A percentile compares a stretch with the other conserved stretches of the same genome.
Conservation (phyloP, 805 yeast genomes). For the Kodamaea restingae region DNA sequence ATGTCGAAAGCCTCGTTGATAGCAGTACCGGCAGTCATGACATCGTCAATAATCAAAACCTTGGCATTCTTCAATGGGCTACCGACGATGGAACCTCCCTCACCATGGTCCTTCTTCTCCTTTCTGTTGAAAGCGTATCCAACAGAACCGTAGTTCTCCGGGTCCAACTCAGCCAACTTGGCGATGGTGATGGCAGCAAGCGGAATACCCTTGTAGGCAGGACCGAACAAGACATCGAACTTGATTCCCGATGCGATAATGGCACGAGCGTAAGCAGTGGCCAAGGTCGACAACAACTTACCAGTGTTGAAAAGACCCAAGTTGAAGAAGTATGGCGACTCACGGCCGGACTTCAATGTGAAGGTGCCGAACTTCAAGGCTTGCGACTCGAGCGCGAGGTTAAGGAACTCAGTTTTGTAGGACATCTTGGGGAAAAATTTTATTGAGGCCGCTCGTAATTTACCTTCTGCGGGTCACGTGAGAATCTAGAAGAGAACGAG, state of each 20-base stretch:
- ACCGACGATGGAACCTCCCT: conserved; percentile 95
- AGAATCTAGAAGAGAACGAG: background rate
- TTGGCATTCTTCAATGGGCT: conserved; percentile 65
- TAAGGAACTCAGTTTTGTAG: conserved; percentile 66
- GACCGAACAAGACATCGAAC: conserved; percentile 91
- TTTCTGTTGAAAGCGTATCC: conserved; percentile 96
- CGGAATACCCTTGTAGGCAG: conserved; percentile 97
- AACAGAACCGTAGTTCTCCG: conserved; percentile 65
- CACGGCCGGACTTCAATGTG: conserved; percentile 88
- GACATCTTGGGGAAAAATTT: conserved; percentile 11
- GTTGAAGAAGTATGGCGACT: conserved; percentile 95
- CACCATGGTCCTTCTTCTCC: conserved; percentile 97
- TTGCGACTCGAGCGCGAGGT: conserved; percentile 73
- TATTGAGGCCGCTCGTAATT: background rate
- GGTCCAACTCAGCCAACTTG: conserved; percentile 85
- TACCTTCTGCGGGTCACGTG: background rate
- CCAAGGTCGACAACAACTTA: conserved; percentile 69
- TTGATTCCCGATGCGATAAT: conserved; percentile 77
- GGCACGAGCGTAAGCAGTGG: conserved; percentile 84
- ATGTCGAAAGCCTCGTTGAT: conserved; percentile 89
- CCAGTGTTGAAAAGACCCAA: conserved; percentile 88
- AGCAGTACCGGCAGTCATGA: conserved; percentile 98
- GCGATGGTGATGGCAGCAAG: conserved; percentile 90
- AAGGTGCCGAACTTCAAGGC: conserved; percentile 86
- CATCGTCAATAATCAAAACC: conserved; percentile 89